Percentiles rank a stretch among this genome's conserved stretches.
These are phyloP conservation scores for Colletotrichum kahawae DNA, from an alignment of 2,329 filamentous ascomycete genomes.

Conservation along the genomic window DNA sequence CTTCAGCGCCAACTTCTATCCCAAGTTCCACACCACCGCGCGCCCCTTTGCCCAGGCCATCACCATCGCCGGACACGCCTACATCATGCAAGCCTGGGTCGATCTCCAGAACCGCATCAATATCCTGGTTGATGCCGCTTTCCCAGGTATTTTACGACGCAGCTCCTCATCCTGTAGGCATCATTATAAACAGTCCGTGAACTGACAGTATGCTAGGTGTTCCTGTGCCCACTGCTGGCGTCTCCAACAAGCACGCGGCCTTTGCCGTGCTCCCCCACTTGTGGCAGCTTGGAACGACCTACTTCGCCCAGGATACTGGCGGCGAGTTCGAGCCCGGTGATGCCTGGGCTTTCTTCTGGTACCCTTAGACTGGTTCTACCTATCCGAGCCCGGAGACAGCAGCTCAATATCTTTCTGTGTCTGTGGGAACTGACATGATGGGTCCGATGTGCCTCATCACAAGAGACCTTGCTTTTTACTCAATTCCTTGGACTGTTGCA, in stretches of 20 bases:
- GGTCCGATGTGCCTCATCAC: not conserved
- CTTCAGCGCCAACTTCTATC: not conserved
- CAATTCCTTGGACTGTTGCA: not conserved
- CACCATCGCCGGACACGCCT: not conserved
- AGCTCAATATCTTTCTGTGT: not conserved
- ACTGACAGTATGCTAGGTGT: not conserved
- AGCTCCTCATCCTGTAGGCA: no score
- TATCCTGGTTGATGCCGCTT: not conserved
- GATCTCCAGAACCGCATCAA: not conserved
- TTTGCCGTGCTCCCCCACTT: not conserved
- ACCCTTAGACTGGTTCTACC: not conserved
- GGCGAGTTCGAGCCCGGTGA: not conserved
- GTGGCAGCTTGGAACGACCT: not conserved
- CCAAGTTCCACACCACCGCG: not conserved
- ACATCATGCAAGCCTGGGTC: not conserved
- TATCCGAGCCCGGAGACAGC: not conserved
- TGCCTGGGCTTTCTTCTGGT: not conserved
- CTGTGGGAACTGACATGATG: not conserved
- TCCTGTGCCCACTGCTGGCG: not conserved
- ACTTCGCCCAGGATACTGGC: not conserved
- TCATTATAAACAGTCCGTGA: not conserved
- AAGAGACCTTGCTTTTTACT: fast-evolving
- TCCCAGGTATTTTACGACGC: not conserved
- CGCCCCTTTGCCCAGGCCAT: not conserved
- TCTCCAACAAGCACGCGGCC: not conserved